phyloP scores from a whole-genome alignment of 495 filamentous ascomycete species.

The Lindgomyces ingoldianus region DNA sequence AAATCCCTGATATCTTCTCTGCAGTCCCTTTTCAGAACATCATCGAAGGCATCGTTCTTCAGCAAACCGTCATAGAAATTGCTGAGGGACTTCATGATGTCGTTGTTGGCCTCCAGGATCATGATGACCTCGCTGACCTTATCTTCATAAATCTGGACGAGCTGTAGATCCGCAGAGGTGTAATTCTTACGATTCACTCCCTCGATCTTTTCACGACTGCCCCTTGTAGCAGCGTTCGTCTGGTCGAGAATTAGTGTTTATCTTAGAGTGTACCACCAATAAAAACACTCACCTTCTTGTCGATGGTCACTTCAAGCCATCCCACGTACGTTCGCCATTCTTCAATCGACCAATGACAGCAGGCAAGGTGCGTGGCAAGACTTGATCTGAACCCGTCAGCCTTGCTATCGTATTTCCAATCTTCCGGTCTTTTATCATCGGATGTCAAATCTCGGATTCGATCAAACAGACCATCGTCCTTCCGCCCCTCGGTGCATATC shows the following conservation, averaged over 20 bases:
- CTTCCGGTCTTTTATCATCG: slow-evolving; percentile 37
- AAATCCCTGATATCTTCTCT: slow-evolving; percentile 41
- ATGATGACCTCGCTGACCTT: slow-evolving; percentile 43
- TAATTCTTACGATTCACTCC: slow-evolving; percentile 24
- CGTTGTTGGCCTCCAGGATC: slow-evolving; percentile 46
- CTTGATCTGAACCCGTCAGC: slow-evolving; percentile 29
- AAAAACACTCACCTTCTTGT: slow-evolving; percentile 33
- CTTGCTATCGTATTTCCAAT: slow-evolving; percentile 11
- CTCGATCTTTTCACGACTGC: not conserved
- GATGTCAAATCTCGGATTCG: slow-evolving; percentile 44
- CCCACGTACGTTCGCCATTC: slow-evolving; percentile 50
- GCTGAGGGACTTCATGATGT: slow-evolving; percentile 44
- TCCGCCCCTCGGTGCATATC: slow-evolving; percentile 35
- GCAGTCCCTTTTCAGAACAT: slow-evolving; percentile 26
- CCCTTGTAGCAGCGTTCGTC: not conserved
- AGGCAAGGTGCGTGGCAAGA: slow-evolving; percentile 35
- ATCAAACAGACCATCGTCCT: slow-evolving; percentile 40
- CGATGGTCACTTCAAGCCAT: slow-evolving; percentile 45
- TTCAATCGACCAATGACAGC: slow-evolving; percentile 48
- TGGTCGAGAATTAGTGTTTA: not conserved
- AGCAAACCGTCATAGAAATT: slow-evolving; percentile 45
- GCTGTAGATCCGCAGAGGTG: slow-evolving; percentile 41
- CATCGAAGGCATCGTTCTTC: slow-evolving; percentile 42
- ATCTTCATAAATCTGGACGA: slow-evolving; percentile 46
- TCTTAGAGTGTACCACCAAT: not conserved